Evolutionary conservation across 2,329 filamentous ascomycete species (phyloP), one percentile per base, ranked within the genome.

Genomic region (Hypomyces perniciosus): DNA sequence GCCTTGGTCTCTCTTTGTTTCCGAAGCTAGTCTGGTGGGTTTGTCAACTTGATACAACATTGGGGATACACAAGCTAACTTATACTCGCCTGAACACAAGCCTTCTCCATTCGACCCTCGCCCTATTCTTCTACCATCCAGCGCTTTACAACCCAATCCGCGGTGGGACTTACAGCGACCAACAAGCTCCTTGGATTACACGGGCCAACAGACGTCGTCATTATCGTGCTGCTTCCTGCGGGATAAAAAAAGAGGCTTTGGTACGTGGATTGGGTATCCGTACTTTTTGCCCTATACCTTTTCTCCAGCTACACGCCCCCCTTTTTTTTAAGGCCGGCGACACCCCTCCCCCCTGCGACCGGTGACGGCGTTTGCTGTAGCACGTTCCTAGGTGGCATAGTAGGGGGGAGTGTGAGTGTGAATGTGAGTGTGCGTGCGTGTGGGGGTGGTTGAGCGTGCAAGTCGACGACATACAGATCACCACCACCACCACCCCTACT

Each of bases 211-310:
- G 61, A 50, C 53, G 56, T 57, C 52, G 50, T 60, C 57, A 59
- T 59, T 56, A 55, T 63, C 57, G 56, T 61, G 53, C 57, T 62
- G 57, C 56, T 60, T 59, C 57, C 61, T 68, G 66, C 65, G 62
- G 65, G 64, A 65, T 62, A 65, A 64, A 67, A 61, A 50, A 45
- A 47, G 63, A 62, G 60, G 58, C 61, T 61, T 64, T 62, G 59
- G 62, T 66, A 60, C 62, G 58, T 67, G 62, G 60, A 68, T 69
- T 69, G 67, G 67, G 67, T 69, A 70, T 63, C 66, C 64, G 56
- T 69, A 69, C 66, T 61, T 66, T 54, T 59, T 60, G 63, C 61
- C 63, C 65, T 65, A 68, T 68, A 62, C 54, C 54, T 57, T 52
- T 52, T 40, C 56, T 57, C 53, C 56, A 57, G 58, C 61, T 53